Evolutionary conservation across 1,284 basidiomycete genomes (phyloP), one percentile per base, ranked within the genome.

Genomic region (Melanopsichium pennsylvanicum): DNA sequence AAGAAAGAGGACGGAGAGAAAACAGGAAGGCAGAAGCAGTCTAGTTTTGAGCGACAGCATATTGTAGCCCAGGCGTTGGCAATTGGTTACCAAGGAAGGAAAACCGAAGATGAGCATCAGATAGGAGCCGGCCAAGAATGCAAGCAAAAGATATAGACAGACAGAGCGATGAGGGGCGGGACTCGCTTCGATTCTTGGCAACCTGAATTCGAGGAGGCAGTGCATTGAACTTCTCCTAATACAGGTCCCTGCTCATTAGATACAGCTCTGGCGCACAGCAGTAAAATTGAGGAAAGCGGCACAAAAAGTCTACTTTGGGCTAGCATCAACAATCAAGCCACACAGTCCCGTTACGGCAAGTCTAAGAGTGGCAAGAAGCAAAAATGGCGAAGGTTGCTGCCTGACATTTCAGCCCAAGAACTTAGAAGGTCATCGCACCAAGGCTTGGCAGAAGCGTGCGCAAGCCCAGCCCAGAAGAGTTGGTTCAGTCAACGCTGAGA

Each of bases 381-480:
- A 29, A 13, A 29, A 13, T 8, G 27, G 27, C 27, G 7, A 29
- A 29, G 13, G 27, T 13, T 8, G 5, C 15, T 11, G 32, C 32
- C 11, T 13, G 9, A 34, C 11, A 5, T n/a, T 34, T 9, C 32
- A 34, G 16, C 6, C 9, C 6, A 34, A 13, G n/a, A 8, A 33
- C 27, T 23, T 43, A 43, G 41, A 43, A 32, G 7, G 41, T 43
- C 41, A 32, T 22, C 21, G 41, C 29, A 43, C 41, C 27, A n/a
- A 10, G 29, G n/a, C 41, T 33, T 2, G 19, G 39, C 27, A 27
- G 21, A 22, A 15, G 25, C 19, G 11, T 25, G 13, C 37, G 19
- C 10, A 13, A 10, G n/a, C 26, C 12, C 15, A 29, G 7, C 7
- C 13, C 27, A 29, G 7, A 29, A 29, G 27, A 29, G 8, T 29